phyloP scores from a whole-genome alignment of 169 alveolate species.

The Plasmodium falciparum region DNA sequence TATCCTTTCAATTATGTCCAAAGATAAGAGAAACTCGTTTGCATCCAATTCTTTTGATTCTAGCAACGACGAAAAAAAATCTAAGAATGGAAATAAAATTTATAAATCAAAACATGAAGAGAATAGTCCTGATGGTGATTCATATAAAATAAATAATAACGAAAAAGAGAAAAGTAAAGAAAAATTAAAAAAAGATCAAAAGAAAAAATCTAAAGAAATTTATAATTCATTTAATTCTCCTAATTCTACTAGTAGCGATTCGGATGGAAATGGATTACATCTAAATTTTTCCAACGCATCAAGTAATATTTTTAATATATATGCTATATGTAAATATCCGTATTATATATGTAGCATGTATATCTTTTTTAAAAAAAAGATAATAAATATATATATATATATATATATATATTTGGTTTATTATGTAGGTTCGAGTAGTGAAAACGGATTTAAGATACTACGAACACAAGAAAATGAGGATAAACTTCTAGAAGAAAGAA shows the following conservation, averaged over 20 bases:
- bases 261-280: conserved; percentile 34
- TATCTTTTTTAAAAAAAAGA: background rate
- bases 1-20: conserved; percentile 24
- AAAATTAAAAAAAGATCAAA: conserved; percentile 64
- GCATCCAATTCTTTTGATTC: conserved; percentile 36
- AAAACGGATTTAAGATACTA: conserved; percentile 48
- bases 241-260: conserved; percentile 73
- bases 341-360: background rate
- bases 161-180: conserved; percentile 67
- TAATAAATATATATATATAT: background rate
- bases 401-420: background rate
- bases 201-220: conserved; percentile 66
- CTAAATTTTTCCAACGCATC: conserved; percentile 33
- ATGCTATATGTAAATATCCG: no score
- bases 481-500: conserved; percentile 67
- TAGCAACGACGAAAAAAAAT: conserved; percentile 16
- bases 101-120: conserved; percentile 36
- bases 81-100: conserved; percentile 20
- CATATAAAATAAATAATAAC: conserved; percentile 72
- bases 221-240: conserved; percentile 72
- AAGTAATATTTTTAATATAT: conserved; percentile 18
- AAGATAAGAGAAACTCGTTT: conserved; percentile 42
- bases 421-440: conserved; percentile 66
- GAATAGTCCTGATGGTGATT: conserved; percentile 55
- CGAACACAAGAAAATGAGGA: conserved; percentile 72